A percentile compares a stretch with the other conserved stretches of the same genome.
Conservation (phyloP, 805 yeast genomes). For the Clavispora vitiphila region DNA sequence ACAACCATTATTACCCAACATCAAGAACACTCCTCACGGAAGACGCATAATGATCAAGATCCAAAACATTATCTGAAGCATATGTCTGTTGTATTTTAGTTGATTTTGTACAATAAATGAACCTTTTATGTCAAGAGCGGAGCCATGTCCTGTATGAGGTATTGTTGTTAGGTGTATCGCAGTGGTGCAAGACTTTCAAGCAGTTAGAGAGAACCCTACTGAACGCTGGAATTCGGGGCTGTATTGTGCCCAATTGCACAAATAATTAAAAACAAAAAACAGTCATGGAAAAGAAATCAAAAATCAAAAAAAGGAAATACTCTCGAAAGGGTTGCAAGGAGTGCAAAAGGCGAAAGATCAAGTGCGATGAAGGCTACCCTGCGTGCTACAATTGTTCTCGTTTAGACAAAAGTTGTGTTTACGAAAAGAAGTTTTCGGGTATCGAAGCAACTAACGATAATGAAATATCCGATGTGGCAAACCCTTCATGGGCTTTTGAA, state of each 20-base stretch:
- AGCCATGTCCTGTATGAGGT: background rate
- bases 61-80: conserved; percentile 18
- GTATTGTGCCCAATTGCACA: background rate
- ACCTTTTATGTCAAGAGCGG: background rate
- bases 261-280: no score
- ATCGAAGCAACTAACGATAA: background rate
- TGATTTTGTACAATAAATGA: conserved; percentile 2
- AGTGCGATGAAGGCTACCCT: conserved; percentile 39
- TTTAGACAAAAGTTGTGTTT: conserved; percentile 28
- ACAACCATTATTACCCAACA: conserved; percentile 71
- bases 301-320: conserved; percentile 34
- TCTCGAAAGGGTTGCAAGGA: conserved; percentile 39
- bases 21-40: conserved; percentile 93
- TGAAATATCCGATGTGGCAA: background rate
- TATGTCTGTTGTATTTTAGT: conserved; percentile 5
- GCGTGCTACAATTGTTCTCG: conserved; percentile 33
- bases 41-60: conserved; percentile 77
- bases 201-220: background rate
- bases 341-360: conserved; percentile 40
- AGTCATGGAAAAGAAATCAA: background rate
- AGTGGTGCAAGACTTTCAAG: background rate
- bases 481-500: background rate
- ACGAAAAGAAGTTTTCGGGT: conserved; percentile 6
- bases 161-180: background rate
- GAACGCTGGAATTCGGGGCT: background rate